phyloP scores from a whole-genome alignment of 345 rosid genomes.

The Carallia pectinifolia region DNA sequence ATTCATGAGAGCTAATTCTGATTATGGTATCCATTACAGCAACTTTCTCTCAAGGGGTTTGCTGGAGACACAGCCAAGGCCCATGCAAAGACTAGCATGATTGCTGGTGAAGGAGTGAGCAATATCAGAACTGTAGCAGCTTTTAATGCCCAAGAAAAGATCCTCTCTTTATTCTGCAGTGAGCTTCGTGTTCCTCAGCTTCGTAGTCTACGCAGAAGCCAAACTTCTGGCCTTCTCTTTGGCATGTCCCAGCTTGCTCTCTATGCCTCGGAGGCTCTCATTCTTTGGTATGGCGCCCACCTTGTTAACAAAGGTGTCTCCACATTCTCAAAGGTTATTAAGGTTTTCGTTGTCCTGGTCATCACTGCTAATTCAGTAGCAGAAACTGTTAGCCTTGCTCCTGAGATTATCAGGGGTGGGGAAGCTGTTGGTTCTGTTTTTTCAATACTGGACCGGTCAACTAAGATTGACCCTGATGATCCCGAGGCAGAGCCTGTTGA shows the following conservation, averaged over 20 bases:
- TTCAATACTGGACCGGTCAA: constrained; percentile 74
- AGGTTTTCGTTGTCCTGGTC: constrained; percentile 93
- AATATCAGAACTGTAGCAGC: constrained; percentile 98
- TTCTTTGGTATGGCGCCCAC: constrained; percentile 94
- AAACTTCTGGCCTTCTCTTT: constrained; percentile 83
- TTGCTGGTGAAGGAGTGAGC: constrained; percentile 99
- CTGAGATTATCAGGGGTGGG: constrained; percentile 96
- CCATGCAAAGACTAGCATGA: constrained; percentile 99
- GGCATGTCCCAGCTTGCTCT: constrained; percentile 95
- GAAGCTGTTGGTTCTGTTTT: constrained; percentile 97
- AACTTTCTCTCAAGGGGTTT: constrained; percentile 97
- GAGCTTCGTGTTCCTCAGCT: constrained; percentile 83
- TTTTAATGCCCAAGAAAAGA: constrained; percentile 90
- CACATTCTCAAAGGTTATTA: constrained; percentile 95
- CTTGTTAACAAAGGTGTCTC: constrained; percentile 82
- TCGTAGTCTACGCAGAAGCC: constrained; percentile 74
- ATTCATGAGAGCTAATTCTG: constrained; percentile 19
- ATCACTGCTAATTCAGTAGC: constrained; percentile 98
- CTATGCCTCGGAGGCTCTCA: constrained; percentile 93
- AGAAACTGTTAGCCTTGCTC: constrained; percentile 98
- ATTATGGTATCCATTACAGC: constrained; percentile 46
- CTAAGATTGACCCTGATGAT: constrained; percentile 88
- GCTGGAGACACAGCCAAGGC: constrained; percentile 99
- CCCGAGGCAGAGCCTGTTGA: constrained; percentile 86
- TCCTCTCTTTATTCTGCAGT: constrained; percentile 74